Evolutionary conservation across 352 stramenopile genomes (phyloP).

Genomic region (Thalassiosira exigua): DNA sequence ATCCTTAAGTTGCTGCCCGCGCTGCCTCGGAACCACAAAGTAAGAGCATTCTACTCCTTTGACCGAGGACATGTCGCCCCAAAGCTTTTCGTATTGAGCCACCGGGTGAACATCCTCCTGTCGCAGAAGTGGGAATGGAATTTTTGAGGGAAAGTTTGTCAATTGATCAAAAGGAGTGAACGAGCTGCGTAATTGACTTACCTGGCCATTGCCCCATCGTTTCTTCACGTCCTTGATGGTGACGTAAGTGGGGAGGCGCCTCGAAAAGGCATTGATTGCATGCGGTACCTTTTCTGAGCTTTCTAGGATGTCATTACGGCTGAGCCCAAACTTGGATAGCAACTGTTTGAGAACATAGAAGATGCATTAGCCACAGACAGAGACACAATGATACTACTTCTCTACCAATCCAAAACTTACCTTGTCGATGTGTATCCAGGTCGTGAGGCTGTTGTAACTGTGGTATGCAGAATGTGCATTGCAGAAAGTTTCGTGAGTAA

Average conservation of each 20-base stretch:
- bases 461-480: too few species aligned
- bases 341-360: slow-evolving; percentile 26
- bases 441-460: slow-evolving; percentile 68
- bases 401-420: slow-evolving; percentile 7
- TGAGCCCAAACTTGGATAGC: slow-evolving; percentile 56
- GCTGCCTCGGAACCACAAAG: slow-evolving; percentile 60
- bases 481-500: too few species aligned
- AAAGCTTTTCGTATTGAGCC: slow-evolving; percentile 70
- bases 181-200: background rate
- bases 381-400: background rate
- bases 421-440: slow-evolving; percentile 71
- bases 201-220: slow-evolving; percentile 60
- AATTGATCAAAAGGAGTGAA: background rate
- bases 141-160: background rate
- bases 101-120: slow-evolving; percentile 61
- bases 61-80: slow-evolving; percentile 60
- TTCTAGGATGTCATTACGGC: slow-evolving; percentile 43
- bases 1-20: slow-evolving; percentile 70
- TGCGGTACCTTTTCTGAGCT: slow-evolving; percentile 43
- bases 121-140: slow-evolving; percentile 8
- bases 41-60: slow-evolving; percentile 67
- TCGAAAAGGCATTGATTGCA: slow-evolving; percentile 60
- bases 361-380: slow-evolving; percentile 7
- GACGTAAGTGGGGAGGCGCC: slow-evolving; percentile 64
- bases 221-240: slow-evolving; percentile 77